Conservation (phyloP, 257 asterid species). For the Solanum pinnatisectum region DNA sequence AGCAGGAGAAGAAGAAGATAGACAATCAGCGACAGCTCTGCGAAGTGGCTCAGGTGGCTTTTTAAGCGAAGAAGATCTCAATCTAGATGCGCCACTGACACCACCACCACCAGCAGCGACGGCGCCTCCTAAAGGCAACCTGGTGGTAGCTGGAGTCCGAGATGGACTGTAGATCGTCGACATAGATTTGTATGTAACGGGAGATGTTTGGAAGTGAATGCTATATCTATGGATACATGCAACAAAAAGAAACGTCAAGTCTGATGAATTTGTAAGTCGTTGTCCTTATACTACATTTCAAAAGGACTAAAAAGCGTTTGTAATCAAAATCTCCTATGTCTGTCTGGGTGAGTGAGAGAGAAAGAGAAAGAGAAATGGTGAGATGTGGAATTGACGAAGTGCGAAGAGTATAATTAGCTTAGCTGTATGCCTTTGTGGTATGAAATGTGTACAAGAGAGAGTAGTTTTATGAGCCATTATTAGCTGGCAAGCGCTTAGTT, state of each 20-base stretch:
- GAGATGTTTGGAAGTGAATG: not conserved
- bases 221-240: not conserved
- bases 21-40: conserved; percentile 90
- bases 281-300: not conserved
- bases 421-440: not conserved
- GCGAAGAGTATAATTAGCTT: not conserved
- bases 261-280: not conserved
- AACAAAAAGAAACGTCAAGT: not conserved
- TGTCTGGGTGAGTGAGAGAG: not conserved
- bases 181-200: conserved; percentile 20
- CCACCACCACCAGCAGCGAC: not conserved
- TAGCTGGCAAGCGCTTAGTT: not conserved
- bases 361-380: not conserved
- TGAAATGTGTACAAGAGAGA: not conserved
- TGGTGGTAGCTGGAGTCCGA: conserved; percentile 60
- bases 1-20: conserved; percentile 73
- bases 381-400: not conserved
- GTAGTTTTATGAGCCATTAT: not conserved
- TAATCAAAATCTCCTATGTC: not conserved
- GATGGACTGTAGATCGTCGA: conserved; percentile 63
- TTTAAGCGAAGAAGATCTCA: conserved; percentile 81
- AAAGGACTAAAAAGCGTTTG: not conserved
- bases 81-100: conserved; percentile 35
- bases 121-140: conserved; percentile 68
- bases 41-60: conserved; percentile 99